Evolutionary conservation across 2,329 filamentous ascomycete species (phyloP), one percentile per base, ranked within the genome.

Genomic region (Fusarium illudens): DNA sequence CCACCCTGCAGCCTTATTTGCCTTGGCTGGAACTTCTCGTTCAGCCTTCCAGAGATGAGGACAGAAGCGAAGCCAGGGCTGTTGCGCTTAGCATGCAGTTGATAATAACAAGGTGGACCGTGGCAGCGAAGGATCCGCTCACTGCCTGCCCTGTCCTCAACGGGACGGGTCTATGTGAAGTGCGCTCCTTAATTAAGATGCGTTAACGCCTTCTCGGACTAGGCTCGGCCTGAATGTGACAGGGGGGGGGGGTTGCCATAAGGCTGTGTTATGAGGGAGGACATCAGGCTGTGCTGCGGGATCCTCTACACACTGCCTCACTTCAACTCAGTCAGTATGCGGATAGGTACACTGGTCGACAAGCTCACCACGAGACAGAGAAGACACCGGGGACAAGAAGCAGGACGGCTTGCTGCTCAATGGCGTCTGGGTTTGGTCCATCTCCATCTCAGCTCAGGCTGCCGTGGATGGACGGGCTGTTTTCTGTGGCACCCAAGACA

Each of bases 231-330:
- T 48, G 32, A 33, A 10, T 33, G 22, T 53, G n/a, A 36, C 33
- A 34, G 20, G 25, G 52, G 27, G n/a, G n/a, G n/a, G n/a, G n/a
- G n/a, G n/a, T n/a, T 37, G 36, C 22, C 10, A 29, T 33, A 58
- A 61, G 65, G 57, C 65, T 68, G 53, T 65, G 61, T 12, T 46
- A 25, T 56, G 30, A 36, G 52, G 29, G 12, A 9, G 32, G 34
- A 22, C 19, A 34, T 32, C 19, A 50, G 39, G 39, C 49, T 51
- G 19, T 51, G 49, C n/a, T 30, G n/a, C n/a, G 33, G 22, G 19
- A 39, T 25, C 9, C 36, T 13, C 15, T 32, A n/a, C 9, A 34
- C 39, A 27, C 53, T n/a, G 53, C 37, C 29, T 55, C 37, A 9
- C 29, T 46, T 33, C 7, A 17, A 25, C 32, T 20, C 9, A 49